phyloP scores from a whole-genome alignment of 176 grass and related monocot genomes.

The Aegilops bicornis region DNA sequence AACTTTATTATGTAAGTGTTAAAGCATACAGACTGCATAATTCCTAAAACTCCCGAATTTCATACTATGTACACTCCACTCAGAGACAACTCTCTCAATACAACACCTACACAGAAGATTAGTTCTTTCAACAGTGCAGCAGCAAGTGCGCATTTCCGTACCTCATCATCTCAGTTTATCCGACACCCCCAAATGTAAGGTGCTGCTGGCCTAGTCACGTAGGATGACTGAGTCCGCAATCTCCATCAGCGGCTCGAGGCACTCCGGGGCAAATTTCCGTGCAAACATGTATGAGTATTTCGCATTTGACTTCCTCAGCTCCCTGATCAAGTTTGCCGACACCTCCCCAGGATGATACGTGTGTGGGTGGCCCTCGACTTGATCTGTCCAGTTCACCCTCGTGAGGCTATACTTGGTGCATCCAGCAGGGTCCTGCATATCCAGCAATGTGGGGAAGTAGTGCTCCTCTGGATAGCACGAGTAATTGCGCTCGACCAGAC shows the following conservation, averaged over 20 bases:
- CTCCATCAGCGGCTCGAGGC: constrained; percentile 75
- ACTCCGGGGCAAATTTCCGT: constrained; percentile 79
- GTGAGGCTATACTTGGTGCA: constrained; percentile 81
- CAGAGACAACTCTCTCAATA: constrained; percentile 42
- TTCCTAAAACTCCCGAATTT: constrained; percentile 34
- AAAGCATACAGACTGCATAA: constrained; percentile 52
- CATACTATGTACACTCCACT: constrained; percentile 53
- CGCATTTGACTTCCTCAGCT: constrained; percentile 70
- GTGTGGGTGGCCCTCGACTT: constrained; percentile 79
- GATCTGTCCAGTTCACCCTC: constrained; percentile 94
- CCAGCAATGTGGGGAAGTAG: constrained; percentile 89
- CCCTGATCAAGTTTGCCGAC: constrained; percentile 47
- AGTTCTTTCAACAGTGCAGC: constrained; percentile 8
- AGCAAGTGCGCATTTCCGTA: constrained; percentile 29
- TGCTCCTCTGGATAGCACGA: constrained; percentile 96
- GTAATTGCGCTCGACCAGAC: constrained; percentile 50
- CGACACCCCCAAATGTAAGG: constrained; percentile 12
- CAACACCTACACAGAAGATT: constrained; percentile 45
- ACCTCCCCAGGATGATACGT: constrained; percentile 61
- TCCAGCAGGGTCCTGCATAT: constrained; percentile 86
- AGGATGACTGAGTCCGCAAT: constrained; percentile 77
- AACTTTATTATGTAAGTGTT: constrained; percentile 43
- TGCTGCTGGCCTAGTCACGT: constrained; percentile 53
- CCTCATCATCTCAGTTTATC: constrained; percentile 38
- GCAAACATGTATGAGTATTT: constrained; percentile 80